Conservation (phyloP, 176 grass and related monocot genomes). For the Sorghum bicolor region DNA sequence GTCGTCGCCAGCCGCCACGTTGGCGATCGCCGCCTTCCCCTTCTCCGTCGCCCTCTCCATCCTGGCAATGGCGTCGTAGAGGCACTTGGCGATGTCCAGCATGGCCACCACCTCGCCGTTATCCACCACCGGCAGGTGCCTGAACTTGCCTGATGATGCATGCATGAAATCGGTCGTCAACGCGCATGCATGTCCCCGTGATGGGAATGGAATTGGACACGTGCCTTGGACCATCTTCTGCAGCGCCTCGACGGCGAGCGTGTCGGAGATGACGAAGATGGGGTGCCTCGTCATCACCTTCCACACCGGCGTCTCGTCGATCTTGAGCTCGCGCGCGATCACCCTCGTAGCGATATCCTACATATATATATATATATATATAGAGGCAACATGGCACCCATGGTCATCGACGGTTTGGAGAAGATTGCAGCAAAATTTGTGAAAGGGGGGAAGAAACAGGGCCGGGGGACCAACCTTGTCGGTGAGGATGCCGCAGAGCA, state of each 20-base stretch:
- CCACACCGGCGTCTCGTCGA: conserved; percentile 56
- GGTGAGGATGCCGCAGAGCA: conserved; percentile 83
- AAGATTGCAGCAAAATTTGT: background rate
- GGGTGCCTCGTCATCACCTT: conserved; percentile 84
- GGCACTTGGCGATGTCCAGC: conserved; percentile 78
- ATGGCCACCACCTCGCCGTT: conserved; percentile 88
- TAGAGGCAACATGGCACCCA: too few species aligned
- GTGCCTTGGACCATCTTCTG: conserved; percentile 83
- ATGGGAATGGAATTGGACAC: too few species aligned
- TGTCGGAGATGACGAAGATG: conserved; percentile 69
- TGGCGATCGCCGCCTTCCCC: conserved; percentile 51
- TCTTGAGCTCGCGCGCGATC: conserved; percentile 50
- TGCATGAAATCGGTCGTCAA: background rate
- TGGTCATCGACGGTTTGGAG: background rate
- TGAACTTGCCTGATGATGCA: conserved; percentile 84
- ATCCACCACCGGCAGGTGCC: conserved; percentile 84
- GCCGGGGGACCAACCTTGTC: conserved; percentile 40
- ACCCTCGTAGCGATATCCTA: conserved; percentile 62
- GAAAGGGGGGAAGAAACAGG: background rate
- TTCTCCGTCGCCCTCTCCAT: conserved; percentile 70
- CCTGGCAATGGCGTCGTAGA: conserved; percentile 68
- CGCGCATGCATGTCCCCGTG: too few species aligned
- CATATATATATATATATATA: background rate
- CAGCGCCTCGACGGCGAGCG: conserved; percentile 63
- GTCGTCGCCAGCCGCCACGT: conserved; percentile 41